Evolutionary conservation across 345 rosid species (phyloP), one percentile per base, ranked within the genome.

Genomic region (Gynandropsis gynandra): DNA sequence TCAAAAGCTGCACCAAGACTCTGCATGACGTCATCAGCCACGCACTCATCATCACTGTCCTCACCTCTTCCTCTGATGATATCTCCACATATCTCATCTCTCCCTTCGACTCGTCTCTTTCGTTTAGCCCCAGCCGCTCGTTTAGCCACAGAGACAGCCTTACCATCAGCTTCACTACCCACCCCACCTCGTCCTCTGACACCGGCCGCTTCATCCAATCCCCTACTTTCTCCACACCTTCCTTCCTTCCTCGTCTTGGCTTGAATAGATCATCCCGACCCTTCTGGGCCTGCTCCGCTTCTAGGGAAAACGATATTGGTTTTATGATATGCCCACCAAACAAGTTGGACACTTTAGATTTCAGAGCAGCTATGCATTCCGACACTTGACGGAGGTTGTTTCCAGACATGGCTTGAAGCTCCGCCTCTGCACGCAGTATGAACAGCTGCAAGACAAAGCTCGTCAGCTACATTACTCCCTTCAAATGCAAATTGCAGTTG

Each of bases 141-240:
- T 90, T 90, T 43, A 87, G 60, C 92, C 79, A 68, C 40, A 44
- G 47, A 1, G 98, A 90, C 18, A 80, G 61, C 71, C 58, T 66
- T 53, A 90, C 73, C 10, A 90, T 75, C 54, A 79, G 46, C 55
- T 79, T 82, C 5, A 78, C 96, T 24, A 90, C 79, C 95, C 87
- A 90, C 31, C 74, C 83, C 27, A 90, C 71, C 71, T 87, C 98
- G 35, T 84, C 82, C 11, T 73, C 71, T 1, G 98, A 90, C 38
- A 77, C 63, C 0, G 98, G 98, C 9, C 92, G 90, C 50, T 68
- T 81, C 92, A 90, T 84, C 89, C 87, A 74, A 56, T 90, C 96
- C 17, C 95, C 95, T 66, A 76, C 39, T 19, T 64, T 54, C 10
- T 59, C 58, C 51, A 57, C 54, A 20, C 75, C 58, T 65, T 62